Conservation (phyloP, 306 rosid genomes). For the Notholithocarpus densiflorus region DNA sequence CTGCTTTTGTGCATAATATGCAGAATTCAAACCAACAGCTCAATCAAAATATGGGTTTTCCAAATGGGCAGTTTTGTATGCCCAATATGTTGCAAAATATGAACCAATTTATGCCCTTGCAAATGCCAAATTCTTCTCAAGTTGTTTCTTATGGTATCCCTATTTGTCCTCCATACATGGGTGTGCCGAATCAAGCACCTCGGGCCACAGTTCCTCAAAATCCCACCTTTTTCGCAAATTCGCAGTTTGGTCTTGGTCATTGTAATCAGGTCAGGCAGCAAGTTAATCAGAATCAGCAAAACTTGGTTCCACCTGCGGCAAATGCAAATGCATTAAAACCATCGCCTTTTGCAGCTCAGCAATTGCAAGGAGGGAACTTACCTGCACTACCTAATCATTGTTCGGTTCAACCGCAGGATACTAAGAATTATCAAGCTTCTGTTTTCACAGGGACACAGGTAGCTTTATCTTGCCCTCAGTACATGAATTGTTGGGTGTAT, state of each 20-base stretch:
- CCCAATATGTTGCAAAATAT: constrained; percentile 53
- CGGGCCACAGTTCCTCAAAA: constrained; percentile 46
- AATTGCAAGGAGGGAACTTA: constrained; percentile 44
- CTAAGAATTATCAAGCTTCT: constrained; percentile 40
- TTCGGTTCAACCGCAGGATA: constrained; percentile 29
- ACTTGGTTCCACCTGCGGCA: constrained; percentile 27
- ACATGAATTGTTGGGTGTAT: background rate
- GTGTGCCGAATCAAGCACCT: constrained; percentile 52
- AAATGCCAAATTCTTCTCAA: constrained; percentile 52
- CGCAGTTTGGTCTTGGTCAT: constrained; percentile 41
- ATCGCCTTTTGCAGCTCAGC: constrained; percentile 39
- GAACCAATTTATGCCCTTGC: constrained; percentile 64
- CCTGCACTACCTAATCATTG: constrained; percentile 20
- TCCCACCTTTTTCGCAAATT: constrained; percentile 30
- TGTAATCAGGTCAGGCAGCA: constrained; percentile 47
- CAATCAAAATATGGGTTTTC: constrained; percentile 47
- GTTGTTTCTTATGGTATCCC: constrained; percentile 35
- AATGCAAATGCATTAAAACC: constrained; percentile 39
- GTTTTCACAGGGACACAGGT: constrained; percentile 55
- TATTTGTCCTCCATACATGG: constrained; percentile 32
- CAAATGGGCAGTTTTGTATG: constrained; percentile 62
- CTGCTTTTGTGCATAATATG: constrained; percentile 47
- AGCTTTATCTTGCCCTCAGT: constrained; percentile 7
- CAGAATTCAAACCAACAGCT: constrained; percentile 54
- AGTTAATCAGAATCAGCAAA: constrained; percentile 42